Percentiles rank a stretch among this genome's conserved stretches.
phyloP scores from a whole-genome alignment of 106 monocot species.

The Dendrobium catenatum region DNA sequence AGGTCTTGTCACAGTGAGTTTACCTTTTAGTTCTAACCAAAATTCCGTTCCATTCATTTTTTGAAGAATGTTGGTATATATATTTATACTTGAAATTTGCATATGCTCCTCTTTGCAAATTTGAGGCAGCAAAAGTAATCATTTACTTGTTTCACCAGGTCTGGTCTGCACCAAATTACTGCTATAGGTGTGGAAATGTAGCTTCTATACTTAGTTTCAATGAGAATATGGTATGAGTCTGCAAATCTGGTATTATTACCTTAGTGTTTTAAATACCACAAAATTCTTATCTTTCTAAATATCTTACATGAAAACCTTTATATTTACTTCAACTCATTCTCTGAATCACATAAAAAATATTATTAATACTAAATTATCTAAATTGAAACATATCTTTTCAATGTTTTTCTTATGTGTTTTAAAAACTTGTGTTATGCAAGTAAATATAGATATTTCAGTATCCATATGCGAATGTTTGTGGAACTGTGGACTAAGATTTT shows the following conservation, averaged over 20 bases:
- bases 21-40: neutral
- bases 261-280: neutral
- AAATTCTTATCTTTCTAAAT: neutral
- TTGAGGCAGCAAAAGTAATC: neutral
- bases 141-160: slow-evolving; percentile 32
- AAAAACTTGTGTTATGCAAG: no score
- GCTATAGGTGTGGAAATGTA: slow-evolving; percentile 96
- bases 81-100: neutral
- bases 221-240: slow-evolving; percentile 76
- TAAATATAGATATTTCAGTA: no score
- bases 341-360: no score
- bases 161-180: slow-evolving; percentile 99
- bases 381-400: no score
- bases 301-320: neutral
- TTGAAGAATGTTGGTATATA: neutral
- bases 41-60: neutral
- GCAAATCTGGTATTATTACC: neutral
- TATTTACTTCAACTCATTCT: neutral
- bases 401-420: no score
- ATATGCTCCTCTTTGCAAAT: no score
- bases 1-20: slow-evolving; percentile 94
- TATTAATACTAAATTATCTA: no score
- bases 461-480: neutral
- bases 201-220: slow-evolving; percentile 96
- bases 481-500: neutral